Evolutionary conservation across 169 alveolate genomes (phyloP).

Genomic region (Eimeria brunetti): DNA sequence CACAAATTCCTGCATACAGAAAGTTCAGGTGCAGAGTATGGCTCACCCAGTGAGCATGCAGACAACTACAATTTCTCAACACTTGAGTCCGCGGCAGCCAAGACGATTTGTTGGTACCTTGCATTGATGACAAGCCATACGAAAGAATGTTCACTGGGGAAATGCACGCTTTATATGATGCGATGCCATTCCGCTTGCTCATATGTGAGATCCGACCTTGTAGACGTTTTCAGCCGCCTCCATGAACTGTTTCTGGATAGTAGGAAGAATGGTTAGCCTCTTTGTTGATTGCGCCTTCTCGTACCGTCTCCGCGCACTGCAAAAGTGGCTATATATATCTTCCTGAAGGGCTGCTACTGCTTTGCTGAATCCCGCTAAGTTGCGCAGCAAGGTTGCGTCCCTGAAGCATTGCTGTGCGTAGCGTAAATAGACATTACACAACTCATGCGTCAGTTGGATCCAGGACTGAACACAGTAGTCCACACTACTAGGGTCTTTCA

Average conservation of each 20-base stretch:
- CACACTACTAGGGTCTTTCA: neutral
- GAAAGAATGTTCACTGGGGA: neutral
- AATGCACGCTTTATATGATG: neutral
- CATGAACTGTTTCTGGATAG: constrained; percentile 22
- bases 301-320: constrained; percentile 13
- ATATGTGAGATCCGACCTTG: neutral
- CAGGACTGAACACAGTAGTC: neutral
- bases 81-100: neutral
- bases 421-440: neutral
- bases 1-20: constrained; percentile 25
- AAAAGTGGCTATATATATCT: constrained; percentile 14
- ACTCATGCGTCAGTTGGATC: neutral
- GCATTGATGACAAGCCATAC: neutral
- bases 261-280: neutral
- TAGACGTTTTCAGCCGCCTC: constrained; percentile 17
- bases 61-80: neutral
- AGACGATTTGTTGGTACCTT: neutral
- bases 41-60: neutral
- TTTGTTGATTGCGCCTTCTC: constrained; percentile 19
- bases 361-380: constrained; percentile 10
- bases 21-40: neutral
- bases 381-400: constrained; percentile 16
- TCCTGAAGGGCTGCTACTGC: constrained; percentile 36
- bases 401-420: neutral
- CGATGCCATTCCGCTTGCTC: neutral